Percentiles rank a stretch among this genome's conserved stretches.
Evolutionary conservation across 106 monocot genomes (phyloP).

Genomic region (Dendrobium officinale): DNA sequence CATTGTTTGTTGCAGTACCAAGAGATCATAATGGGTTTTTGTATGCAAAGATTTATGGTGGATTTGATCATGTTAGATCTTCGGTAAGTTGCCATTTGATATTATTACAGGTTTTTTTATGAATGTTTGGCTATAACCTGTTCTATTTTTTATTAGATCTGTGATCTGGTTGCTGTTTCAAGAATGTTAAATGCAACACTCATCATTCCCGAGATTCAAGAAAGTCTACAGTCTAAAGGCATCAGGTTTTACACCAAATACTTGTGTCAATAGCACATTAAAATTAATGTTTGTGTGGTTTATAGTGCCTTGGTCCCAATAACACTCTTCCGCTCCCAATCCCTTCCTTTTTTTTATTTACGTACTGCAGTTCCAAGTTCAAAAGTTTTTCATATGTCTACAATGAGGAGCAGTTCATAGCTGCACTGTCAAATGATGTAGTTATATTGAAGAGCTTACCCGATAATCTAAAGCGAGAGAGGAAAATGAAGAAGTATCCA

Average conservation of each 20-base stretch:
- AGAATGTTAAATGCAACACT: conserved; percentile 91
- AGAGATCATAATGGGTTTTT: conserved; percentile 56
- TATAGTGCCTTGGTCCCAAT: not conserved
- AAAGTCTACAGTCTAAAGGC: conserved; percentile 64
- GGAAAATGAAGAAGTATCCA: conserved; percentile 68
- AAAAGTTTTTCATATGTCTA: conserved; percentile 91
- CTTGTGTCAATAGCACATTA: not conserved
- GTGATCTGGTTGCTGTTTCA: conserved; percentile 74
- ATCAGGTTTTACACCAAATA: conserved; percentile 40
- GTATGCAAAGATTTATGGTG: conserved; percentile 85
- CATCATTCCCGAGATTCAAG: conserved; percentile 88
- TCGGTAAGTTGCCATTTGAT: conserved; percentile 43
- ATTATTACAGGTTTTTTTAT: not conserved
- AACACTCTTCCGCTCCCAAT: not conserved
- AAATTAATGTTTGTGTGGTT: not conserved
- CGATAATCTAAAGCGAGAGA: conserved; percentile 53
- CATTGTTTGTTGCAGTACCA: conserved; percentile 48
- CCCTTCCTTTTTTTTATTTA: not conserved
- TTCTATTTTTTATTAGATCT: conserved; percentile 55
- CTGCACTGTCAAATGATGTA: conserved; percentile 70
- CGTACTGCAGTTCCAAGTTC: conserved; percentile 59
- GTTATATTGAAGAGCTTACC: conserved; percentile 67
- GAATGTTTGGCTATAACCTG: conserved; percentile 9
- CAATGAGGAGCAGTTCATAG: conserved; percentile 78
- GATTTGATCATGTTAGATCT: conserved; percentile 78